Evolutionary conservation across 768 basidiomycete genomes (phyloP), one percentile per base, ranked within the genome.

Genomic region (Rhizopogon sp.): DNA sequence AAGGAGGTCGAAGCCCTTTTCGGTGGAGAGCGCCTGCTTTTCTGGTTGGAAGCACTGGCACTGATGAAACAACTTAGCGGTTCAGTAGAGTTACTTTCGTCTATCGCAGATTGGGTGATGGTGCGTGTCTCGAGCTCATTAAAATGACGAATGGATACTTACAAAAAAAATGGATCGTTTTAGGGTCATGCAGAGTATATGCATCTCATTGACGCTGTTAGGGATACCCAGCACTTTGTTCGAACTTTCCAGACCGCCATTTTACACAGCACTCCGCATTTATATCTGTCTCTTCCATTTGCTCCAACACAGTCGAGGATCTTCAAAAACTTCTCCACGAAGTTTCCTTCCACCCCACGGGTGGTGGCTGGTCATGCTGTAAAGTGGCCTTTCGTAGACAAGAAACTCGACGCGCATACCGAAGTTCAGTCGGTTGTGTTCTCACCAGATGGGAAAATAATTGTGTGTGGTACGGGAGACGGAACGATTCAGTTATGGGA

Each of bases 281-380:
- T 72, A 11, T 71, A 72, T 47, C 17, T 72, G 7, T 71, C 70
- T 3, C 43, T 72, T 4, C 60, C 69, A n/a, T 69, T 66, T 35
- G 39, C 60, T 2, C 67, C 67, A 10, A 56, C 7, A 13, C 52
- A 61, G 11, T 61, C 60, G 17, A 13, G 20, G 11, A 22, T 52
- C 13, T 37, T 37, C 13, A 37, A 13, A 11, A 37, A 37, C 5
- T 37, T 37, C 13, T 11, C 35, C 35, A 10, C 35, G 11, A n/a
- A n/a, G 14, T 52, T 17, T 28, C 39, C 35, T 10, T 16, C 9
- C 16, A 17, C 28, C 39, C 17, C 50, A 6, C 37, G 11, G 33
- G 20, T 40, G 17, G 50, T 10, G 8, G 14, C 33, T 17, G 50
- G 35, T 28, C 35, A 37, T 17, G 17, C 10, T 11, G 25, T 22